Conservation (phyloP, 2,329 filamentous ascomycete genomes). For the Kalaharituber pfeilii region DNA sequence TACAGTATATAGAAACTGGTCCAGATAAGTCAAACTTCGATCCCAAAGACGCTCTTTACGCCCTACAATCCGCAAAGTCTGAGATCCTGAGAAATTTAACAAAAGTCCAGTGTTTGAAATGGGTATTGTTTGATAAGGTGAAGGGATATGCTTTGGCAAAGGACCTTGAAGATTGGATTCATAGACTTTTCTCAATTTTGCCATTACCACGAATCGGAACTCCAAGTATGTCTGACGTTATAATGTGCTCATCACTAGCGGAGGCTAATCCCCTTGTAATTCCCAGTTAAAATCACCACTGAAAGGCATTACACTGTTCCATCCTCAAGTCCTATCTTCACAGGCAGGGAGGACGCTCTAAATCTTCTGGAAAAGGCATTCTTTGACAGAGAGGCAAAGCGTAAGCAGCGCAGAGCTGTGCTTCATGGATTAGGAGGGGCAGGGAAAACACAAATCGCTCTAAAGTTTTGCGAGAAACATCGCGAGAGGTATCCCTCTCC, state of each 20-base stretch:
- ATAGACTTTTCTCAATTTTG: not conserved
- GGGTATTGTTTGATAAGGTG: not conserved
- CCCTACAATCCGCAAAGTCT: not conserved
- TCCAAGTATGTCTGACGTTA: not conserved
- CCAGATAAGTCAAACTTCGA: too few relatives aligned
- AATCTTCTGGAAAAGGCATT: not conserved
- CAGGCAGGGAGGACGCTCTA: not conserved
- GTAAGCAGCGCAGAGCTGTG: slow-evolving; percentile 10
- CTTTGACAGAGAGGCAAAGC: not conserved
- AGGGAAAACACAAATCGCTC: slow-evolving; percentile 24
- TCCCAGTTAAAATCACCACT: not conserved
- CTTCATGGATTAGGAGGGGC: slow-evolving; percentile 24
- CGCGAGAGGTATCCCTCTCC: slow-evolving; percentile 4
- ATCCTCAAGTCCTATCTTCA: not conserved
- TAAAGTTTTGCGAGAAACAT: slow-evolving; percentile 21
- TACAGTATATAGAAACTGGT: too few relatives aligned
- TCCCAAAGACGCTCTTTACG: too few relatives aligned
- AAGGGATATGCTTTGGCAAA: not conserved
- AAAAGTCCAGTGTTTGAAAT: not conserved
- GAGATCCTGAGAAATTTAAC: not conserved
- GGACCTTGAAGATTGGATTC: not conserved
- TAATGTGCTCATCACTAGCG: not conserved
- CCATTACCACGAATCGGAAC: not conserved
- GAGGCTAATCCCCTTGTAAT: too few relatives aligned
- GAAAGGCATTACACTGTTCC: not conserved